These are phyloP conservation scores for Microcos paniculata DNA, from an alignment of 345 rosid genomes.

Conservation along the genomic window DNA sequence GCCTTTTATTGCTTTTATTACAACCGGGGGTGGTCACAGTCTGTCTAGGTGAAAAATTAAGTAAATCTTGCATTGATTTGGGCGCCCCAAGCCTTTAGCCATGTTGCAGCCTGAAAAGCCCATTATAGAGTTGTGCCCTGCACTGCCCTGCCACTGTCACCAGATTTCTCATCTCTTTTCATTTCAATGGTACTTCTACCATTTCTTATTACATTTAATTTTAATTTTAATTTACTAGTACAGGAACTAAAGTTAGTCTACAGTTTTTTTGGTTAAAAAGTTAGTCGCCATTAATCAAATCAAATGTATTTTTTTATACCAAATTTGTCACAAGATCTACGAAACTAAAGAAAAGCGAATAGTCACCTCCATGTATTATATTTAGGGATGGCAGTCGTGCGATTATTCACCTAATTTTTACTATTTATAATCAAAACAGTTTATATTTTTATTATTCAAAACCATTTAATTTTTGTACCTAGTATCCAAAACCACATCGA, in stretches of 20 bases:
- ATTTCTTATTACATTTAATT: background rate
- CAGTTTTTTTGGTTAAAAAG: too few relatives aligned
- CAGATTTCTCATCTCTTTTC: background rate
- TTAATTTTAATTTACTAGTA: too few relatives aligned
- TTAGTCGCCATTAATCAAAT: background rate
- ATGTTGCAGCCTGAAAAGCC: constrained; percentile 16
- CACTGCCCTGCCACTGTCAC: background rate
- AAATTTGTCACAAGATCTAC: too few relatives aligned
- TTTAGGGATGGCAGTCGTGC: too few relatives aligned
- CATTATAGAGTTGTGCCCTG: background rate
- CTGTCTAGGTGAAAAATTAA: background rate
- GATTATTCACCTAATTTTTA: too few relatives aligned
- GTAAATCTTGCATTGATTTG: constrained; percentile 10
- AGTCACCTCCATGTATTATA: background rate
- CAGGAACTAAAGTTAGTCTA: too few relatives aligned
- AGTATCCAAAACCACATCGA: too few relatives aligned
- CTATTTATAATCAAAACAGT: too few relatives aligned
- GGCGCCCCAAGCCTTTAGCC: background rate
- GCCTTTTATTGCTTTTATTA: constrained; percentile 4
- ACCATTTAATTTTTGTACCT: too few relatives aligned
- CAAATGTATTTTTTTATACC: too few relatives aligned
- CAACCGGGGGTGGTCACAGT: constrained; percentile 3
- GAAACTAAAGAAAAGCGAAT: too few relatives aligned
- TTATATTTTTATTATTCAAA: too few relatives aligned
- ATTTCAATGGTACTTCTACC: background rate